Percentiles rank a stretch among this genome's conserved stretches.
These are phyloP conservation scores for Anthoceros angustus DNA, from an alignment of 225 moss, liverwort and hornwort genomes.

Conservation along the genomic window DNA sequence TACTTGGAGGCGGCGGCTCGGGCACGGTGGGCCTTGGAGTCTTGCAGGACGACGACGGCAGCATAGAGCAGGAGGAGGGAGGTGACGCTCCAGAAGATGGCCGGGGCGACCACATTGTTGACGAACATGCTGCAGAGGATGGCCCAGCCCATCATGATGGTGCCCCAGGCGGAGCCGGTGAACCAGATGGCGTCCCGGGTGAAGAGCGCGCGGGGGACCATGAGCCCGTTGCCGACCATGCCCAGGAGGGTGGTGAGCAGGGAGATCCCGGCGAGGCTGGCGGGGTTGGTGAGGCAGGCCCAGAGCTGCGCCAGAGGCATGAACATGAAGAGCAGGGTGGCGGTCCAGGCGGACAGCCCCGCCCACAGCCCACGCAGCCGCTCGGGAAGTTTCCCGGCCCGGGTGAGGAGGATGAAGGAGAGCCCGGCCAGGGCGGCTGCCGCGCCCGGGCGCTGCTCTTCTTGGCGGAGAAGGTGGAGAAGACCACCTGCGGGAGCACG, in stretches of 20 bases:
- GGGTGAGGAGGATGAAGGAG: not conserved
- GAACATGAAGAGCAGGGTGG: conserved; percentile 5
- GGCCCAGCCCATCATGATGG: conserved; percentile 1
- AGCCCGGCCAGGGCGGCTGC: conserved; percentile 1
- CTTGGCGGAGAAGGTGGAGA: not conserved
- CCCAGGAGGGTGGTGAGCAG: not conserved
- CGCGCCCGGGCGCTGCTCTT: not conserved
- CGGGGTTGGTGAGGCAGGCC: not conserved
- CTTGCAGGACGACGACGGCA: not conserved
- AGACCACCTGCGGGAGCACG: not conserved
- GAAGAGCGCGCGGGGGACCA: conserved; percentile 1
- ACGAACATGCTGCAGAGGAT: conserved; percentile 1
- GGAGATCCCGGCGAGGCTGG: conserved; percentile 2
- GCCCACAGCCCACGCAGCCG: not conserved
- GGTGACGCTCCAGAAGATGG: conserved; percentile 1
- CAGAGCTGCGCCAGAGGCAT: conserved; percentile 3
- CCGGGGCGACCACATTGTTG: not conserved
- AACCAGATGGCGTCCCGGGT: not conserved
- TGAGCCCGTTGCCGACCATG: not conserved
- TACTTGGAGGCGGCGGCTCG: not conserved
- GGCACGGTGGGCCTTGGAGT: not conserved
- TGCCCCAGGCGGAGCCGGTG: conserved; percentile 2
- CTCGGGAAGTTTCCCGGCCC: not conserved
- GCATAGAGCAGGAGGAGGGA: not conserved
- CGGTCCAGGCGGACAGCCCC: not conserved